Conservation (phyloP, 768 basidiomycete species). For the Russula virescens region DNA sequence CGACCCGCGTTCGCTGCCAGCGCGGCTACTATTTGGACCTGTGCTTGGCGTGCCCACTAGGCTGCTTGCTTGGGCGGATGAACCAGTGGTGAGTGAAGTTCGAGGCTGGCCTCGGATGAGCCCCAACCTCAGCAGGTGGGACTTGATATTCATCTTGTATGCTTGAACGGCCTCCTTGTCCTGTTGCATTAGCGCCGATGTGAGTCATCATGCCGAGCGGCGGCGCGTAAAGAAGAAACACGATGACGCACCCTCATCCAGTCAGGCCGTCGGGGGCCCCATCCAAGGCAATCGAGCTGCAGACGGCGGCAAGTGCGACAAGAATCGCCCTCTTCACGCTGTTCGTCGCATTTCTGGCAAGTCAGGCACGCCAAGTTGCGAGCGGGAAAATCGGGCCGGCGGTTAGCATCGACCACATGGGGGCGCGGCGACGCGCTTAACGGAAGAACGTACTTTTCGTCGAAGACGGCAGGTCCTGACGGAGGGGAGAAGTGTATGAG, state of each 20-base stretch:
- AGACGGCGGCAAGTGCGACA: constrained; percentile 78
- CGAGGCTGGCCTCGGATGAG: constrained; percentile 81
- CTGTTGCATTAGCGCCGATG: constrained; percentile 36
- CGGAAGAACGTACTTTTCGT: constrained; percentile 56
- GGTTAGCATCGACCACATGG: constrained; percentile 15
- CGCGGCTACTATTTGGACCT: not conserved
- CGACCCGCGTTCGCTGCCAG: constrained; percentile 14
- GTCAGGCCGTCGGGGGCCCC: constrained; percentile 80
- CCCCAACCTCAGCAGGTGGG: constrained; percentile 68
- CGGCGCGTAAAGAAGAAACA: constrained; percentile 15
- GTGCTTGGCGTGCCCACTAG: constrained; percentile 3
- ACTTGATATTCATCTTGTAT: constrained; percentile 82
- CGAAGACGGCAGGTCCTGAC: constrained; percentile 77
- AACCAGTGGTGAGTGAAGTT: constrained; percentile 39
- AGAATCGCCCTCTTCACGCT: constrained; percentile 65
- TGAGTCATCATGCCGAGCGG: constrained; percentile 19
- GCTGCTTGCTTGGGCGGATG: constrained; percentile 29
- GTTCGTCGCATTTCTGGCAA: constrained; percentile 81
- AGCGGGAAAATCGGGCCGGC: constrained; percentile 20
- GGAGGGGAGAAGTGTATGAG: not conserved
- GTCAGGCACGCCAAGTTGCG: not conserved
- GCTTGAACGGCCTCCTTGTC: constrained; percentile 77
- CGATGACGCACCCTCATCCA: constrained; percentile 68
- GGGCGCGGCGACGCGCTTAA: constrained; percentile 4
- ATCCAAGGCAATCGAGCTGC: constrained; percentile 77